Evolutionary conservation across 768 basidiomycete genomes (phyloP).

Genomic region (Thelephora aurantiotincta): DNA sequence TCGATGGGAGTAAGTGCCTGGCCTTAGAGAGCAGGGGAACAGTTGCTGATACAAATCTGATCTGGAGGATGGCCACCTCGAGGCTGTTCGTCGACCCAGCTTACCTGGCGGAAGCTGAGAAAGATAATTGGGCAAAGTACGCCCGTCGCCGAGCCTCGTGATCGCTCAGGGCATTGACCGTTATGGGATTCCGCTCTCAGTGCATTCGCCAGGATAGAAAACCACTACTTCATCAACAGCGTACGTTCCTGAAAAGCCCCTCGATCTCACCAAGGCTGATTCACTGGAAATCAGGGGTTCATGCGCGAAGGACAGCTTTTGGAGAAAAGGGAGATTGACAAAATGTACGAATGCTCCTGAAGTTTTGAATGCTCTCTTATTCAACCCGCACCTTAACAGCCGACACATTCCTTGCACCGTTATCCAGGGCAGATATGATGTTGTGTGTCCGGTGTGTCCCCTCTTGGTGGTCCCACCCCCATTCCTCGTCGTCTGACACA

Average conservation of each 20-base stretch:
- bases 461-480: background rate
- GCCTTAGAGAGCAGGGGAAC: background rate
- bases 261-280: slow-evolving; percentile 3
- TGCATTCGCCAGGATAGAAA: slow-evolving; percentile 80
- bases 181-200: slow-evolving; percentile 21
- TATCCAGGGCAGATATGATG: slow-evolving; percentile 82
- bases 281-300: slow-evolving; percentile 41
- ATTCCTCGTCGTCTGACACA: background rate
- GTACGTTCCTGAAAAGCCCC: slow-evolving; percentile 21
- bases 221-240: slow-evolving; percentile 80
- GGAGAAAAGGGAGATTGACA: slow-evolving; percentile 72
- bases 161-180: background rate
- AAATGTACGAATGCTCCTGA: slow-evolving; percentile 44
- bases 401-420: slow-evolving; percentile 78
- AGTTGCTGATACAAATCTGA: background rate
- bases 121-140: slow-evolving; percentile 67
- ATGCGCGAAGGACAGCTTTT: slow-evolving; percentile 82
- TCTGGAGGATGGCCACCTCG: slow-evolving; percentile 65
- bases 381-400: slow-evolving; percentile 22
- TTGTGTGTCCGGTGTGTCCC: slow-evolving; percentile 60
- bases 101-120: slow-evolving; percentile 51
- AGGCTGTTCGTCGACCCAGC: slow-evolving; percentile 56
- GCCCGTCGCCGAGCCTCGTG: slow-evolving; percentile 10
- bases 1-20: slow-evolving; percentile 68
- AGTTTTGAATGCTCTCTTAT: background rate